Base-by-base conservation (phyloP, 441 rosid genomes). In the Pelargonium cotyledonis region DNA sequence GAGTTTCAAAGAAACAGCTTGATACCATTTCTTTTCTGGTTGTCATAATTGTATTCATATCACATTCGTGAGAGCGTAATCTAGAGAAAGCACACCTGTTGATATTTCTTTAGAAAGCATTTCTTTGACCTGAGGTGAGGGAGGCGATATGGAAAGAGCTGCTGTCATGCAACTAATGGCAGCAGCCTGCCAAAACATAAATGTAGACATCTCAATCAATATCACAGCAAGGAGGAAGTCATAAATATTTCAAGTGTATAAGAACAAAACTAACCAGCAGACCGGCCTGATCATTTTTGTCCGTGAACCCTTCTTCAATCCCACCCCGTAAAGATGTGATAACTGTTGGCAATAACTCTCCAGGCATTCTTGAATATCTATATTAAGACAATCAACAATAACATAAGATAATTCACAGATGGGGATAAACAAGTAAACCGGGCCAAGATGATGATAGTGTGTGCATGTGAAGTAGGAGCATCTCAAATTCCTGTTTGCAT, bases 311-410 rank as follows among this genome's bases (percentile, higher is more conserved):
- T 68, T 85, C 85, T 70, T 78, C 82, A 72, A 82, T 79, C 85
- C 81, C 84, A 64, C 76, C 77, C 64, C 76, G 78, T 43, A 94
- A 76, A 77, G 96, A 82, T 65, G 66, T 77, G 70, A 94, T 79
- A 55, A 88, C 85, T 68, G 76, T 83, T 6, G 85, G 89, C 81
- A 94, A 84, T 80, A 94, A 84, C 62, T 91, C 89, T 73, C 74
- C 79, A 6, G 96, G 93, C 97, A 94, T 88, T 86, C 96, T 86
- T 63, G 92, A 76, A 81, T 91, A 94, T 77, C 97, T 89, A 84
- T 66, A 73, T 70, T 0, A 75, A 80, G 66, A 76, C 26, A 43
- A 23, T 60, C 70, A 72, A 70, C 66, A 74, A 16, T 63, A 77
- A 62, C 68, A 70, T 21, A 47, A 70, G 70, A 49, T 66, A 53